Conservation (phyloP, 768 basidiomycete species). For the Mycena maculata region DNA sequence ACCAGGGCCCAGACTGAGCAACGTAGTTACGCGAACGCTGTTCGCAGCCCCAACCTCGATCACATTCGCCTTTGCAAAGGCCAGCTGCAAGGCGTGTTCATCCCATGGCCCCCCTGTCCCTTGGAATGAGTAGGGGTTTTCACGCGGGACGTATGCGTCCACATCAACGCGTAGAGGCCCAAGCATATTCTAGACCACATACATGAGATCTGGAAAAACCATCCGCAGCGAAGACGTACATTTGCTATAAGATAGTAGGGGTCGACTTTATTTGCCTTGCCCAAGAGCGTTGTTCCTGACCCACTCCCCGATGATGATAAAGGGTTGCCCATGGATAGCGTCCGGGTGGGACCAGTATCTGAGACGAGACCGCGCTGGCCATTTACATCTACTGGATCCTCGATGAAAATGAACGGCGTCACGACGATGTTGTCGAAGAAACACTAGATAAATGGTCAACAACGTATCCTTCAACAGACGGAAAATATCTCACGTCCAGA, state of each 20-base stretch:
- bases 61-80: constrained; percentile 69
- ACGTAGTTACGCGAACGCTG: constrained; percentile 47
- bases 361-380: constrained; percentile 61
- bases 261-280: constrained; percentile 80
- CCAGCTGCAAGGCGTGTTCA: constrained; percentile 69
- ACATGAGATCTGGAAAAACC: constrained; percentile 12
- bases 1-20: constrained; percentile 53
- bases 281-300: constrained; percentile 54
- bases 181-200: constrained; percentile 65
- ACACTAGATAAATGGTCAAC: constrained; percentile 61
- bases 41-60: constrained; percentile 66
- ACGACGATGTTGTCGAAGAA: constrained; percentile 98
- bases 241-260: constrained; percentile 91
- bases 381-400: constrained; percentile 84
- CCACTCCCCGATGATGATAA: constrained; percentile 34
- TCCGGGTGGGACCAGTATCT: constrained; percentile 53
- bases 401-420: constrained; percentile 96
- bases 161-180: constrained; percentile 77
- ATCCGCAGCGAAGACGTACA: constrained; percentile 54
- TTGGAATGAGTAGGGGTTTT: constrained; percentile 75
- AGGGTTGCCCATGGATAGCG: constrained; percentile 52
- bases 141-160: constrained; percentile 63
- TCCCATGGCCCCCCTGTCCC: constrained; percentile 77
- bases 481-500: constrained; percentile 74
- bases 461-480: background rate